phyloP scores from a whole-genome alignment of 2,329 filamentous ascomycete species.

The Pseudogymnoascus sp. region DNA sequence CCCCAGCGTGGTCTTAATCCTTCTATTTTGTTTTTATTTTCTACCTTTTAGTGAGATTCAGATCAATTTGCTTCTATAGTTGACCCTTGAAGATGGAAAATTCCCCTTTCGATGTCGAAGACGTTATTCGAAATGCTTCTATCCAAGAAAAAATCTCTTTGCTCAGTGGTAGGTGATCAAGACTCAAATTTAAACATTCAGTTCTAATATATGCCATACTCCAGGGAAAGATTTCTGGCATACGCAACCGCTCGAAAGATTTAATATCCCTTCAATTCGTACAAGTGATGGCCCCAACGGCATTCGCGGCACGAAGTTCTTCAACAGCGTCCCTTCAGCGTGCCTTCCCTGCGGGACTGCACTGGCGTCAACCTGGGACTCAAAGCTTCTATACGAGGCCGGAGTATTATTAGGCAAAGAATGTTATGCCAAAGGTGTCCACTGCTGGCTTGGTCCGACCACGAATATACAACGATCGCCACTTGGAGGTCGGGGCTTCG shows the following conservation, averaged over 20 bases:
- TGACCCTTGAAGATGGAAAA: background rate
- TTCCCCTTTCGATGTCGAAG: background rate
- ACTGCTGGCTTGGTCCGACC: constrained; percentile 61
- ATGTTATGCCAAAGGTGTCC: constrained; percentile 58
- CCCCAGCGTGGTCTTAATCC: no score
- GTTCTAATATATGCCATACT: background rate
- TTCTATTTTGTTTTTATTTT: no score
- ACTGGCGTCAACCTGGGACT: constrained; percentile 59
- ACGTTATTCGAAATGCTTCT: background rate
- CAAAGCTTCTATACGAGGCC: constrained; percentile 50
- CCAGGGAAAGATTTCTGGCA: constrained; percentile 62
- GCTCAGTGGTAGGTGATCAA: background rate
- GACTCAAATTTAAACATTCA: no score
- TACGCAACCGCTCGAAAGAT: constrained; percentile 49
- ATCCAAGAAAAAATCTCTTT: background rate
- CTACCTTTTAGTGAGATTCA: no score
- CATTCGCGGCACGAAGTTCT: constrained; percentile 9
- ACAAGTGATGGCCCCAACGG: constrained; percentile 54
- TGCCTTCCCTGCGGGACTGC: constrained; percentile 37
- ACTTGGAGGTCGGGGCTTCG: constrained; percentile 40
- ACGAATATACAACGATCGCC: constrained; percentile 41
- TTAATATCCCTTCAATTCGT: constrained; percentile 55
- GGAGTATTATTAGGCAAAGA: constrained; percentile 60
- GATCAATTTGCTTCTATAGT: no score
- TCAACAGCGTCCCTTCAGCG: constrained; percentile 33